Percentiles rank a stretch among this genome's conserved stretches.
phyloP scores from a whole-genome alignment of 2,329 filamentous ascomycete genomes.

The Fusarium tupiense region DNA sequence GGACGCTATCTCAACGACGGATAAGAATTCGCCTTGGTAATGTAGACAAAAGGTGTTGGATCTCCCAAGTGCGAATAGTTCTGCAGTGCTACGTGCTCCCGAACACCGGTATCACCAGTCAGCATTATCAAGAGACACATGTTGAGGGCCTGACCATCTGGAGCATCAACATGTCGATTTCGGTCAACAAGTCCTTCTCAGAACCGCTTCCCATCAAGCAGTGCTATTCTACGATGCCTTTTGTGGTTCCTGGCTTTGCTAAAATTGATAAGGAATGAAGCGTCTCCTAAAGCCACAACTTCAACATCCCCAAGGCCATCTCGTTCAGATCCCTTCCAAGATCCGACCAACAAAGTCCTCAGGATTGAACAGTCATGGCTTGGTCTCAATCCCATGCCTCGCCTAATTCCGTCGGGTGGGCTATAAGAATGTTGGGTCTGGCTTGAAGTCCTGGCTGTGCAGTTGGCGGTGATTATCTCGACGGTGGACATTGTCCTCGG shows the following conservation, averaged over 20 bases:
- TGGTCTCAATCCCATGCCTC: accelerated
- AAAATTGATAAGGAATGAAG: accelerated
- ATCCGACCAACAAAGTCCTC: neutral
- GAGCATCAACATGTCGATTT: neutral
- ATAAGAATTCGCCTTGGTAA: no score
- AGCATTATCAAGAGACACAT: neutral
- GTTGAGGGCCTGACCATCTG: neutral
- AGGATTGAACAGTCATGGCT: neutral
- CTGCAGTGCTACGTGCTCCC: accelerated
- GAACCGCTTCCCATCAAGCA: no score
- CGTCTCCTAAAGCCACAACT: accelerated
- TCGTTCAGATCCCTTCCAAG: neutral
- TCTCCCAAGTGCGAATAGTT: neutral
- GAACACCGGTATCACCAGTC: neutral
- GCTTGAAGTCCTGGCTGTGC: neutral
- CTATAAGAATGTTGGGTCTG: accelerated
- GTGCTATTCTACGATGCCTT: neutral
- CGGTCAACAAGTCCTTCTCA: neutral
- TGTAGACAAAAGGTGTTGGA: neutral
- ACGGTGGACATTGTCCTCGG: no score
- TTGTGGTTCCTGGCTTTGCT: no score
- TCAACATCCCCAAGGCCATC: neutral
- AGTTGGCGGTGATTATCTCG: neutral
- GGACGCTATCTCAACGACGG: no score
- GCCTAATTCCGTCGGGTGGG: neutral